Evolutionary conservation across 2,329 filamentous ascomycete genomes (phyloP).

Genomic region (Kalmusia sp.): DNA sequence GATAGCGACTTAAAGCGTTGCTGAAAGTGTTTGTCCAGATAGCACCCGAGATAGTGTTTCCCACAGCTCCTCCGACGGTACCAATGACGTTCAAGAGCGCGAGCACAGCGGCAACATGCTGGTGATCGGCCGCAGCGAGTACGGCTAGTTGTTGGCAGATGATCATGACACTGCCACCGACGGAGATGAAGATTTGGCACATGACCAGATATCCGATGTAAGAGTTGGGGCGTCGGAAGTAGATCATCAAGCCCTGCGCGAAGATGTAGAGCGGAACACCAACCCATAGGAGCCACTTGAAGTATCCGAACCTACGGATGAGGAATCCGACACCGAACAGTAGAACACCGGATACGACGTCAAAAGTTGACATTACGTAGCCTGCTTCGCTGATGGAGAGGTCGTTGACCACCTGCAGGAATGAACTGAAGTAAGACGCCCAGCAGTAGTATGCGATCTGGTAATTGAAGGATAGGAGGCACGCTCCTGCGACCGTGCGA

Average conservation of each 20-base stretch:
- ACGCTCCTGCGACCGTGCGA: conserved; percentile 60
- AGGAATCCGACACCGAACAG: conserved; percentile 27
- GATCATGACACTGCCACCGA: conserved; percentile 32
- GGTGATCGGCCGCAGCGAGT: conserved; percentile 30
- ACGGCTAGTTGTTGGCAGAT: conserved; percentile 35
- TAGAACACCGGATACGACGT: conserved; percentile 38
- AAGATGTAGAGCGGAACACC: conserved; percentile 35
- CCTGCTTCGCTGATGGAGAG: conserved; percentile 36
- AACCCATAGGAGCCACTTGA: conserved; percentile 32
- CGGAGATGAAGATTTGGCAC: conserved; percentile 43
- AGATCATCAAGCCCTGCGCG: conserved; percentile 39
- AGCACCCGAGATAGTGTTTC: conserved; percentile 62
- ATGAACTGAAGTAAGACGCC: conserved; percentile 50
- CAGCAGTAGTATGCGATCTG: conserved; percentile 42
- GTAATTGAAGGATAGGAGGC: conserved; percentile 52
- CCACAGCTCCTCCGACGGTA: conserved; percentile 57
- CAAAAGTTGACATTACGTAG: conserved; percentile 45
- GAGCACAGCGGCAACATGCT: conserved; percentile 31
- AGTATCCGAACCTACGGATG: conserved; percentile 31
- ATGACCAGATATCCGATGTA: conserved; percentile 44
- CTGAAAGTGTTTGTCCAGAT: conserved; percentile 68
- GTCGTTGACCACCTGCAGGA: conserved; percentile 47
- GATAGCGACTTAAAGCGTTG: conserved; percentile 49
- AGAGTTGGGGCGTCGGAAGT: conserved; percentile 37
- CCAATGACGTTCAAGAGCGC: conserved; percentile 64